Evolutionary conservation across 495 filamentous ascomycete species (phyloP), one percentile per base, ranked within the genome.

Genomic region (Podospora australis): DNA sequence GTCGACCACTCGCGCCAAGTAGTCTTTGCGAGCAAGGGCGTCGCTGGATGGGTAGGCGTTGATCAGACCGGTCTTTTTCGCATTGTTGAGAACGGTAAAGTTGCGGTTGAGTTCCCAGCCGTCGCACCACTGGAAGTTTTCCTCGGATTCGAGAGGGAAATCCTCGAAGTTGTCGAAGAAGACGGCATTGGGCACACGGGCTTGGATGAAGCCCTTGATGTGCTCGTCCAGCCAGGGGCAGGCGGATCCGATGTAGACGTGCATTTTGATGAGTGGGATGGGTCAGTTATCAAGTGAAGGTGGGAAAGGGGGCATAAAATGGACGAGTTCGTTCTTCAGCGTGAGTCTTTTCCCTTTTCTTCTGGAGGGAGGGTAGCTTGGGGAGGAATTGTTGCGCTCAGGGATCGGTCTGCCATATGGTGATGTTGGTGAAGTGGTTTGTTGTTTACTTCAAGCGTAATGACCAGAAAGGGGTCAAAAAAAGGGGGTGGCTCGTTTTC

Each of bases 41-140:
- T 59, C 57, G 39, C 57, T 59, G 47, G 46, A 56, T 39, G 57
- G 57, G 28, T 59, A 59, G 16, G 57, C 53, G 26, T 59, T 59
- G 47, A 59, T 53, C 21, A 59, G 50, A 4, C 38, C 57, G 38
- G 22, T 40, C 30, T 32, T 24, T n/a, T n/a, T n/a, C 9, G 44
- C 29, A 10, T 24, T 32, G 50, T 56, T 59, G 17, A 54, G 25
- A 21, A 52, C 23, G 29, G 53, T 44, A 42, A 59, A 59, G 49
- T 59, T 50, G 21, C 41, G 22, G 29, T 39, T 45, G 24, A 59
- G 43, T 40, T 43, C 49, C 57, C 47, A 52, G 20, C 57, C 57
- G 47, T 50, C 44, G 39, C 53, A 56, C 32, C 14, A 54, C 48
- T 59, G 57, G 28, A 59, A 54, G 34, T 42, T 24, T 2, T 36